A percentile compares a stretch with the other conserved stretches of the same genome.
phyloP scores from a whole-genome alignment of 495 filamentous ascomycete genomes.

The Jackrogersella minutella region DNA sequence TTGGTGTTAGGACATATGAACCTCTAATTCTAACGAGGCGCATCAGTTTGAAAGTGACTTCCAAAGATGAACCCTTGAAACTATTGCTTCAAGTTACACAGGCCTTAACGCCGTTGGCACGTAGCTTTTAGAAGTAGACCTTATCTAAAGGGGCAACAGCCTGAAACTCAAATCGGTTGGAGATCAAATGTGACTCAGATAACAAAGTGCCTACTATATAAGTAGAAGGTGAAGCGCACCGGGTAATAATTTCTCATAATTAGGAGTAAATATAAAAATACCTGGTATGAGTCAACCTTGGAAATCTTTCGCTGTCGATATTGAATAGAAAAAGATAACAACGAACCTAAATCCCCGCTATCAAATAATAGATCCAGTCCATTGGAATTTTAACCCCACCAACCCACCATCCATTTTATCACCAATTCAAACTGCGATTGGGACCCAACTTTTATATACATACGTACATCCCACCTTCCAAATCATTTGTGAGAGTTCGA shows the following conservation, averaged over 20 bases:
- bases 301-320: no score
- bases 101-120: conserved; percentile 1
- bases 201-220: no score
- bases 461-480: conserved; percentile 16
- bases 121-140: not conserved
- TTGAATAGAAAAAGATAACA: no score
- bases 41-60: not conserved
- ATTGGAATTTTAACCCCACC: conserved; percentile 24
- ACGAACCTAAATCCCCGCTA: no score
- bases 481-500: not conserved
- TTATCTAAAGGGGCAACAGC: conserved; percentile 20
- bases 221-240: not conserved
- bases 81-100: conserved; percentile 25
- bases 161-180: conserved; percentile 27
- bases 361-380: not conserved
- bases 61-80: conserved; percentile 30
- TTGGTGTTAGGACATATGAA: not conserved
- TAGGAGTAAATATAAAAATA: not conserved
- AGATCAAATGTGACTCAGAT: conserved; percentile 24
- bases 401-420: conserved; percentile 22
- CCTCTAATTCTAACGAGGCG: no score
- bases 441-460: conserved; percentile 12
- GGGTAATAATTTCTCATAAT: not conserved
- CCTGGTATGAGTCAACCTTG: no score
- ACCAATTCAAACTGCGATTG: conserved; percentile 13